Base-by-base conservation (phyloP, 345 rosid genomes). In the Orychophragmus violaceus region DNA sequence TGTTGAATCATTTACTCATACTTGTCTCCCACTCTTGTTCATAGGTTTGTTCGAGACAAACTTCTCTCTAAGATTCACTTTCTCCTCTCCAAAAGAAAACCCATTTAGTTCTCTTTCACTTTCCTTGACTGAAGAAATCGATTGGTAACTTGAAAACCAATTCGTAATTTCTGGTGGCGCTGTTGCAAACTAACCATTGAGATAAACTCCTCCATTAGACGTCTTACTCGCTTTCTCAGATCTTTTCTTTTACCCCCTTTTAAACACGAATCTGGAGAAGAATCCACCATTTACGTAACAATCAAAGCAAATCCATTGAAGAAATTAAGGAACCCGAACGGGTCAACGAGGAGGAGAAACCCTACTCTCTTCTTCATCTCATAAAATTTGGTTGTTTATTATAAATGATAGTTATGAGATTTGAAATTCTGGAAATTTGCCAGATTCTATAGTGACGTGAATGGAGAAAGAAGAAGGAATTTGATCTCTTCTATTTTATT, bases 91-190 rank as follows among this genome's bases (percentile, higher is more conserved):
- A 8, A 35, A 3, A 35, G 37, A 12, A 59, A 42, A 13, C 48
- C 3, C 28, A 30, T 45, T 70, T 53, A 23, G 19, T 37, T 54
- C 49, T 33, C 2, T 50, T 61, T 45, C 75, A 25, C 28, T 63
- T 53, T 65, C 64, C 13, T 54, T 75, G 59, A 68, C 75, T 9
- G 16, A 51, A 5, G 81, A 71, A 72, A 23, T 70, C 76, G 84
- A 79, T 52, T 84, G 66, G 51, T 83, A 87, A 74, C 90, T 83
- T 9, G 85, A 23, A 76, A 83, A 87, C 91, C 87, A 85, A 64
- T 83, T 81, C 64, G 72, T 64, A 33, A 85, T 49, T 49, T 85
- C 86, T 18, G 89, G 88, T 30, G 86, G 85, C 62, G 87, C 91
- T 82, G 58, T 67, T 10, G 4, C 24, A 33, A n/a, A n/a, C n/a